Base-by-base conservation (phyloP, 495 filamentous ascomycete genomes). In the Cercophora sp. region DNA sequence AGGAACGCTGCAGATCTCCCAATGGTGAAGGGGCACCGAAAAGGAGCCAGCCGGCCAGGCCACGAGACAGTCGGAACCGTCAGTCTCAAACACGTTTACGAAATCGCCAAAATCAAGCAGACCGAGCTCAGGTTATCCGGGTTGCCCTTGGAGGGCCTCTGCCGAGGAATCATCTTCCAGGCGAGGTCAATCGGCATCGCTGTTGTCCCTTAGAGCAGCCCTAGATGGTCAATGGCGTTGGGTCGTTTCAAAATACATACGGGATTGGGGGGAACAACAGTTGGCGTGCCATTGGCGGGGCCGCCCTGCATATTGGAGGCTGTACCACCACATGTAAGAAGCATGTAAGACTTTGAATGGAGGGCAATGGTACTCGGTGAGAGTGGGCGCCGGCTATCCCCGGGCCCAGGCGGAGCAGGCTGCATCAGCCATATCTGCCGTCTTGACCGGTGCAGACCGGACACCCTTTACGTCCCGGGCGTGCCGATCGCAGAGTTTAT, bases 51-150 rank as follows among this genome's bases (percentile, higher is more conserved):
- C 71, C 82, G 81, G 24, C 85, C 87, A 10, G 87, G 86, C n/a
- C 81, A 85, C 52, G 89, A 93, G 61, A 81, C 70, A 29, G 81
- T 91, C 34, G 93, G 94, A 49, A 81, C 79, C 11, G 78, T 97
- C 34, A 91, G 86, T 53, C 74, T 99, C 62, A 99, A 99, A 77
- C 93, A 99, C 72, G 73, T 99, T 41, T 96, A 92, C 65, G 92
- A 97, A 77, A 99, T 99, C 69, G 93, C 93, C 62, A 87, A 88
- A 76, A 95, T 97, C 70, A 99, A 99, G 79, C 82, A 89, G 54
- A 72, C 78, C 48, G 93, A 98, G 74, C 73, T 84, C 47, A 76
- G 93, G 49, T 73, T 97, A 58, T 87, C 85, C 8, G 91, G 89
- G 31, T 66, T 96, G 67, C 77, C 82, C 39, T 63, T 96, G 56